Evolutionary conservation across 345 rosid genomes (phyloP).

Genomic region (Xanthoceras sorbifolium): DNA sequence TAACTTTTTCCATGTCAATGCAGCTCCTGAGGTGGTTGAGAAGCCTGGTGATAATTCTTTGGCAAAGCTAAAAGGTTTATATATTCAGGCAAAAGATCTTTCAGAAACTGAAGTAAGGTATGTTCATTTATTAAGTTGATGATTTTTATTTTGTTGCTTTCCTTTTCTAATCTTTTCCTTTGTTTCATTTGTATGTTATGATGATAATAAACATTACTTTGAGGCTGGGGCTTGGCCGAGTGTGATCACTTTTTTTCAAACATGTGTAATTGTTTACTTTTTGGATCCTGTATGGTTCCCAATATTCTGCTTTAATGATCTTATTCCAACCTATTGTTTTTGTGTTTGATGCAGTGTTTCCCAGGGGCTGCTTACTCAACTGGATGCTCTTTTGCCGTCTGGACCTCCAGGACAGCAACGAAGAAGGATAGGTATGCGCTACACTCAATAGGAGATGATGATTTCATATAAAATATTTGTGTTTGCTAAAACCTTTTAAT

Average conservation of each 20-base stretch:
- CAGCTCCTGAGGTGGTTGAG: constrained; percentile 94
- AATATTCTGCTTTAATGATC: neutral
- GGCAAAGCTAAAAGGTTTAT: constrained; percentile 54
- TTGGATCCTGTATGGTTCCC: neutral
- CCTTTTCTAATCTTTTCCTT: neutral
- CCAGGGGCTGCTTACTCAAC: constrained; percentile 50
- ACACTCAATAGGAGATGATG: neutral
- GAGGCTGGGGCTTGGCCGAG: neutral
- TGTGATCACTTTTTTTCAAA: neutral
- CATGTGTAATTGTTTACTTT: neutral
- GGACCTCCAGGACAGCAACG: constrained; percentile 79
- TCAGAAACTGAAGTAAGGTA: constrained; percentile 86
- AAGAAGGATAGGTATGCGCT: constrained; percentile 67
- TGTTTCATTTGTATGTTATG: constrained; percentile 4
- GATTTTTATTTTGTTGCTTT: neutral
- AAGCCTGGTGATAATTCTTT: constrained; percentile 83
- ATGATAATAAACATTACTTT: neutral
- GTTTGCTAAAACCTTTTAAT: constrained; percentile 8
- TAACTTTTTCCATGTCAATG: constrained; percentile 30
- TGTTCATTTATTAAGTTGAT: constrained; percentile 12
- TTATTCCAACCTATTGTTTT: constrained; percentile 10
- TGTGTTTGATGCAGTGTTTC: constrained; percentile 53
- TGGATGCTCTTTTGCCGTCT: constrained; percentile 71
- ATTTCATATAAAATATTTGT: neutral
- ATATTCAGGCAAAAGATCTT: constrained; percentile 78